Conservation (phyloP, 2,329 filamentous ascomycete species). For the Sarocladium strictum region DNA sequence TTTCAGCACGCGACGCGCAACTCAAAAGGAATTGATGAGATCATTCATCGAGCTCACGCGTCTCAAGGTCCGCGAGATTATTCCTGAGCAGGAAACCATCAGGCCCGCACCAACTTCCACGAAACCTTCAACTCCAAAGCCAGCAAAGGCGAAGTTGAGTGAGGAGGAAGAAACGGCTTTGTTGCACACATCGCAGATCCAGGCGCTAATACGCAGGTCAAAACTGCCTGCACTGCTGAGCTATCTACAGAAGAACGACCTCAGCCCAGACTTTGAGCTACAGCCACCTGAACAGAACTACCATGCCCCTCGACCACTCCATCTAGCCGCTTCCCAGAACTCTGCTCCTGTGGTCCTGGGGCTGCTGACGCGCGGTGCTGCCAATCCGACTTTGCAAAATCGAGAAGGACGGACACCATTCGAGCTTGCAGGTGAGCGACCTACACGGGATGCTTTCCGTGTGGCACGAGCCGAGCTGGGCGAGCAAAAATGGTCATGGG, state of each 20-base stretch:
- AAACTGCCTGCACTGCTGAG: slow-evolving; percentile 82
- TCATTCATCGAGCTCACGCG: slow-evolving; percentile 91
- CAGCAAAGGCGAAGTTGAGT: slow-evolving; percentile 57
- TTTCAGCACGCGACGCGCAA: slow-evolving; percentile 86
- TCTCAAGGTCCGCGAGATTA: slow-evolving; percentile 75
- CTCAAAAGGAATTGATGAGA: slow-evolving; percentile 90
- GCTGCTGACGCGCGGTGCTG: slow-evolving; percentile 66
- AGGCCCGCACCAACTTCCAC: slow-evolving; percentile 23
- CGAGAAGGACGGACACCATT: slow-evolving; percentile 79
- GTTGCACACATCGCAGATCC: slow-evolving; percentile 83
- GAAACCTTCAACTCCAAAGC: slow-evolving; percentile 39
- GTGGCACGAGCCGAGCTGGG: slow-evolving; percentile 79
- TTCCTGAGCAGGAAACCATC: slow-evolving; percentile 51
- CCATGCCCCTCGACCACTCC: slow-evolving; percentile 77
- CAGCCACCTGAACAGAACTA: slow-evolving; percentile 65
- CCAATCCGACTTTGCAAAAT: slow-evolving; percentile 67
- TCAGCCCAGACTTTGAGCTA: slow-evolving; percentile 70
- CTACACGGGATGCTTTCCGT: slow-evolving; percentile 86
- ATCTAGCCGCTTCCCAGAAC: slow-evolving; percentile 79
- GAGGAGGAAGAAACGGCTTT: slow-evolving; percentile 79
- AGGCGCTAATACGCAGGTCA: slow-evolving; percentile 79
- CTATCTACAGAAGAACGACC: slow-evolving; percentile 71
- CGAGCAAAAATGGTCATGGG: slow-evolving; percentile 74
- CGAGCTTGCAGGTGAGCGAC: slow-evolving; percentile 77
- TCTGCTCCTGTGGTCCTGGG: slow-evolving; percentile 70